Conservation (phyloP, 2,329 filamentous ascomycete species). For the Zopfia rhizophila region DNA sequence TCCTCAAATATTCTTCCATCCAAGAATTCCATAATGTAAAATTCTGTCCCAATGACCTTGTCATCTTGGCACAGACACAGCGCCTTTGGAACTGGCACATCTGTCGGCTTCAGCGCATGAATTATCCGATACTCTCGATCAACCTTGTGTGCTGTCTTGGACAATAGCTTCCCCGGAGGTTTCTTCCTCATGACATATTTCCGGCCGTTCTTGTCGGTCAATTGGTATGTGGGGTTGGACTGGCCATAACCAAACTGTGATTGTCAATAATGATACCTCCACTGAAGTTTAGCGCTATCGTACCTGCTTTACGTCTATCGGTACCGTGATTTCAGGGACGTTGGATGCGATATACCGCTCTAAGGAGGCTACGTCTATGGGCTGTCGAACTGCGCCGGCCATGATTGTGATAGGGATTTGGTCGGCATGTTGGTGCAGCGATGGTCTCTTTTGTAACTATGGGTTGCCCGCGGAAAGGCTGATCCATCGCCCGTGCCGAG, state of each 20-base stretch:
- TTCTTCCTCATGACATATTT: conserved; percentile 97
- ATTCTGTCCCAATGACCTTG: conserved; percentile 83
- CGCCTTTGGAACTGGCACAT: conserved; percentile 86
- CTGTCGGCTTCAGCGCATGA: conserved; percentile 79
- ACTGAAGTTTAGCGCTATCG: conserved; percentile 4
- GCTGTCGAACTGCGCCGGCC: conserved; percentile 90
- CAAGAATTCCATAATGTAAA: conserved; percentile 97
- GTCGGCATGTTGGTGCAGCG: conserved; percentile 26
- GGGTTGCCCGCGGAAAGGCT: conserved; percentile 3
- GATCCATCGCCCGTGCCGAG: conserved; percentile 14
- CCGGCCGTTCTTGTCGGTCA: conserved; percentile 75
- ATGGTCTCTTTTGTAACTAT: conserved; percentile 24
- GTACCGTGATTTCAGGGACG: conserved; percentile 85
- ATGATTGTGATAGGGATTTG: conserved; percentile 56
- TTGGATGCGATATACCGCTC: conserved; percentile 80
- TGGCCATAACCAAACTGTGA: conserved; percentile 95
- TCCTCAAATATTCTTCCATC: conserved; percentile 95
- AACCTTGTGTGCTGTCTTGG: conserved; percentile 93
- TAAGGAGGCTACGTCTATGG: conserved; percentile 83
- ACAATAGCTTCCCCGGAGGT: conserved; percentile 92
- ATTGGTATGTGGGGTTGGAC: conserved; percentile 95
- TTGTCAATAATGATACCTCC: conserved; percentile 12
- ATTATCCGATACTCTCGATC: conserved; percentile 95
- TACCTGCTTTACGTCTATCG: conserved; percentile 91
- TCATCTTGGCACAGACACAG: conserved; percentile 88